These are phyloP conservation scores for Cercospora sojina DNA, from an alignment of 2,329 filamentous ascomycete species.

Conservation along the genomic window DNA sequence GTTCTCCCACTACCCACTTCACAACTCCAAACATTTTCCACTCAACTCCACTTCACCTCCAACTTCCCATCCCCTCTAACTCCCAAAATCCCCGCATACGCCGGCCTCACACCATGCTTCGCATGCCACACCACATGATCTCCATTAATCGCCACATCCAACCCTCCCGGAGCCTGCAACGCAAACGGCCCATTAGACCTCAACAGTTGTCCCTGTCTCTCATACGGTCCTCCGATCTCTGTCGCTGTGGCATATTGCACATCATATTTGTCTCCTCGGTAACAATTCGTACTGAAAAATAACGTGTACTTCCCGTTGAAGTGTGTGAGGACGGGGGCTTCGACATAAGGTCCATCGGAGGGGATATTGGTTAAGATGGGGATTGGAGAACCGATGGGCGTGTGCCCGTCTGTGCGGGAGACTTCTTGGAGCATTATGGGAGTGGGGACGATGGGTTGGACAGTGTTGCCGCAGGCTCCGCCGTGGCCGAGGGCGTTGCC, in stretches of 20 bases:
- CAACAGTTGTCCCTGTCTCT: constrained; percentile 29
- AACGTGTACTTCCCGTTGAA: constrained; percentile 35
- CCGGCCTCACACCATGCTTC: constrained; percentile 11
- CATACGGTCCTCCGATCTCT: constrained; percentile 32
- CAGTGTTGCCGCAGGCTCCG: constrained; percentile 37
- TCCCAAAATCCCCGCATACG: constrained; percentile 19
- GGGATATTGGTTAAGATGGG: constrained; percentile 32
- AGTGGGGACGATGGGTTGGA: constrained; percentile 35
- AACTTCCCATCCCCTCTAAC: constrained; percentile 15
- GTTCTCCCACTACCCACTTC: background rate
- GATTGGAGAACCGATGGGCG: constrained; percentile 30
- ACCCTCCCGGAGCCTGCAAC: constrained; percentile 33
- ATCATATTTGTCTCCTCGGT: constrained; percentile 32
- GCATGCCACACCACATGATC: constrained; percentile 37
- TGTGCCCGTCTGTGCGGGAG: constrained; percentile 32
- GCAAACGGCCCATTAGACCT: constrained; percentile 28
- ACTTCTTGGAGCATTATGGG: constrained; percentile 38
- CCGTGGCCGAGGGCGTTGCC: constrained; percentile 37
- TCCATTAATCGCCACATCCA: constrained; percentile 37
- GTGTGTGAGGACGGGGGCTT: constrained; percentile 30
- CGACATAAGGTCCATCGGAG: constrained; percentile 36
- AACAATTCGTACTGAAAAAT: constrained; percentile 37
- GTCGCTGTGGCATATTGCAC: constrained; percentile 33
- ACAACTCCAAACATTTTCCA: background rate
- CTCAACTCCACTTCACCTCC: background rate